These are phyloP conservation scores for Orbilia blumenaviensis DNA, from an alignment of 2,329 filamentous ascomycete genomes.

Conservation along the genomic window DNA sequence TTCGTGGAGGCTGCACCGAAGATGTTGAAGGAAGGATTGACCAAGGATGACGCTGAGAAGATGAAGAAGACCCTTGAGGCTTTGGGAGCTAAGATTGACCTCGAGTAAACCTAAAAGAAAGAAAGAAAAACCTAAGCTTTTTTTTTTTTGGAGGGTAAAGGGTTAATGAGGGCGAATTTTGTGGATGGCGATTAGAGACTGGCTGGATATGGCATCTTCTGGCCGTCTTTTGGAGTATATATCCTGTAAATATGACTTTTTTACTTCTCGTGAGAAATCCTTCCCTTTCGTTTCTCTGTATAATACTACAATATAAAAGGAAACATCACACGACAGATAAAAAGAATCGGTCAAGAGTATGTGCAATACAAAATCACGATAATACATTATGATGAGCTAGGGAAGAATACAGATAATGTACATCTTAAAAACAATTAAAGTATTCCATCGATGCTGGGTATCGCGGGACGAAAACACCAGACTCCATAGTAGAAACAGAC, in stretches of 20 bases:
- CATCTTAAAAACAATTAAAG: not conserved
- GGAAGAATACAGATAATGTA: constrained; percentile 13
- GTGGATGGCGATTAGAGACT: not conserved
- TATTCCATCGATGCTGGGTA: constrained; percentile 35
- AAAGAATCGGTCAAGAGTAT: not conserved
- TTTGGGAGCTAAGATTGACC: constrained; percentile 83
- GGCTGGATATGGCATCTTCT: not conserved
- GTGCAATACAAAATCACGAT: not conserved
- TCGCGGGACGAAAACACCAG: constrained; percentile 26
- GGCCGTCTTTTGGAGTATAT: constrained; percentile 14
- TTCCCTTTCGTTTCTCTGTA: constrained; percentile 43
- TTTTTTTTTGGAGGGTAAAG: not conserved
- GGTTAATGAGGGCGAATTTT: not conserved
- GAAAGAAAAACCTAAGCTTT: not conserved
- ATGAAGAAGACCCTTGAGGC: constrained; percentile 94
- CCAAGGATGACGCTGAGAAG: constrained; percentile 99
- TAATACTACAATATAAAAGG: constrained; percentile 51
- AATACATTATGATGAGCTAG: not conserved
- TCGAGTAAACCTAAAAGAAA: constrained; percentile 74
- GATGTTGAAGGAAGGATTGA: constrained; percentile 97
- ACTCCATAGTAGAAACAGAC: constrained; percentile 33
- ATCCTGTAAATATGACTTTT: constrained; percentile 44
- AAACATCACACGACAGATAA: not conserved
- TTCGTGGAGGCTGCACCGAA: constrained; percentile 99
- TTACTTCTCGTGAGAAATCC: constrained; percentile 25